These are phyloP conservation scores for Talaromyces sp. DNA, from an alignment of 2,329 filamentous ascomycete species.

Conservation along the genomic window DNA sequence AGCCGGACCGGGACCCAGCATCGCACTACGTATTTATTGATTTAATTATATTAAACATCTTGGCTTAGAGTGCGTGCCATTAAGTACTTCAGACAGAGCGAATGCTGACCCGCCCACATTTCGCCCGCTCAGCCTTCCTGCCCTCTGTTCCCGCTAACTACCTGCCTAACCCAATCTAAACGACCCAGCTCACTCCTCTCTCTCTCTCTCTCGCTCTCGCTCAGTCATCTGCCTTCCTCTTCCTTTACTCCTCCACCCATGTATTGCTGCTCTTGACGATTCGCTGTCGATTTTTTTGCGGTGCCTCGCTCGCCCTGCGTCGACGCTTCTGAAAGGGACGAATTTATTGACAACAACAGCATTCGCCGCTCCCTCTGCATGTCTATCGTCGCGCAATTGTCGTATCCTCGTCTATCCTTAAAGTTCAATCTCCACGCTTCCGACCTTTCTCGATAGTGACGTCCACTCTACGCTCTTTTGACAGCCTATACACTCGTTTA, in stretches of 20 bases:
- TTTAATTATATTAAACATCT: constrained; percentile 3
- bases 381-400: constrained; percentile 13
- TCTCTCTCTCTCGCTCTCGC: constrained; percentile 22
- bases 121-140: constrained; percentile 11
- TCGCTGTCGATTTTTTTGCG: constrained; percentile 28
- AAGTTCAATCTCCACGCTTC: constrained; percentile 2
- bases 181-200: background rate
- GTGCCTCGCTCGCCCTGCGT: constrained; percentile 26
- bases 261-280: constrained; percentile 23
- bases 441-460: constrained; percentile 2
- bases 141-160: background rate
- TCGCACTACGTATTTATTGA: constrained; percentile 3
- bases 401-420: constrained; percentile 21
- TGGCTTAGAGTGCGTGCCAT: constrained; percentile 12
- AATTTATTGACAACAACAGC: constrained; percentile 20
- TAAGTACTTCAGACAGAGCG: background rate
- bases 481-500: constrained; percentile 28
- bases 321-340: constrained; percentile 27
- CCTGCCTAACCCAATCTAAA: constrained; percentile 1
- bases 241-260: constrained; percentile 18
- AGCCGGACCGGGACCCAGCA: constrained; percentile 11
- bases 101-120: constrained; percentile 4
- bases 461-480: constrained; percentile 22
- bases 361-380: constrained; percentile 13
- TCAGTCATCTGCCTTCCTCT: constrained; percentile 16